Percentiles rank a stretch among this genome's conserved stretches.
phyloP scores from a whole-genome alignment of 2,329 filamentous ascomycete genomes.

The Aspergillus sp. region DNA sequence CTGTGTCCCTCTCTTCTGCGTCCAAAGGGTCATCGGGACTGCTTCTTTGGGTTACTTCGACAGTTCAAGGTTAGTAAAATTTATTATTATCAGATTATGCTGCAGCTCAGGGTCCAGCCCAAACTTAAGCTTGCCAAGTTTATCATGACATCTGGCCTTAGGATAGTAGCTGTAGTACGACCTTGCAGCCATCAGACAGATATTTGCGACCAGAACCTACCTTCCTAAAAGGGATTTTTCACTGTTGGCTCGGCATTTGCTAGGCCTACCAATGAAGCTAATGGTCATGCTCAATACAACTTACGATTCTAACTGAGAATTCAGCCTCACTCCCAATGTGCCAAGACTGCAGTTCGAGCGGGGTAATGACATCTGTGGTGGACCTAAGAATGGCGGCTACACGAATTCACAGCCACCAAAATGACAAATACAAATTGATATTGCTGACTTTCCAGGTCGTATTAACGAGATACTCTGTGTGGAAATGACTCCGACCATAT shows the following conservation, averaged over 20 bases:
- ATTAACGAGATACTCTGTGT: neutral
- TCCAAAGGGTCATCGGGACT: neutral
- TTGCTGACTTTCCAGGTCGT: neutral
- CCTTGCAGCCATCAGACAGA: neutral
- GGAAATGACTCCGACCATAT: too few species aligned
- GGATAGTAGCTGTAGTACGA: neutral
- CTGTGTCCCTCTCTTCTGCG: neutral
- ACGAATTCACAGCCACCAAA: neutral
- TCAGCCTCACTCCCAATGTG: neutral
- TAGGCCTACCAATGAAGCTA: neutral
- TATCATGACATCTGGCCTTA: neutral
- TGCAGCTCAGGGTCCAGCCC: neutral
- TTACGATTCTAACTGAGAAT: neutral
- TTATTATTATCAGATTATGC: neutral
- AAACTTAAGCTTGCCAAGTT: neutral
- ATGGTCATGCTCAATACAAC: neutral
- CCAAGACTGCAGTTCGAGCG: neutral
- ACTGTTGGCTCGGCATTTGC: neutral
- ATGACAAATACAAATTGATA: neutral
- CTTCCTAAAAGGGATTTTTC: neutral
- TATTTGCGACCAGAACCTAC: neutral
- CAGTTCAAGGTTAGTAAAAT: neutral
- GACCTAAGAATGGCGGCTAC: neutral
- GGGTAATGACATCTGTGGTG: neutral
- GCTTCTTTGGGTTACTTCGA: neutral